Base-by-base conservation (phyloP, 306 rosid genomes). In the Abrus pulchellus region DNA sequence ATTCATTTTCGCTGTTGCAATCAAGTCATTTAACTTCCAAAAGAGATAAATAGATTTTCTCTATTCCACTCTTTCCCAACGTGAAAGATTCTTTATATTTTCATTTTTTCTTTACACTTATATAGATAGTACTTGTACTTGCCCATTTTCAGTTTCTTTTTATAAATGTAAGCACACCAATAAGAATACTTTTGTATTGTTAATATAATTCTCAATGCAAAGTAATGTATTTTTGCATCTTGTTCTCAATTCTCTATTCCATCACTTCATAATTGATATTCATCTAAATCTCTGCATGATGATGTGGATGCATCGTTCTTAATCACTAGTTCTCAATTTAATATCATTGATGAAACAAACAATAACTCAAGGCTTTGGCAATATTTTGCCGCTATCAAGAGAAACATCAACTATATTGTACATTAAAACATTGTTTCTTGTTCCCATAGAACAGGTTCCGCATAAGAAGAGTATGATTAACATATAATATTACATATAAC, bases 11-110 rank as follows among this genome's bases (percentile, higher is more conserved):
- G 83, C 83, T 7, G 49, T 68, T 60, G 83, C 79, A 29, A 87
- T 87, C 50, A 90, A 79, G 64, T 0, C 81, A 54, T 86, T 87
- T 12, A 90, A 90, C 85, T 90, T 90, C 83, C 91, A 87, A 80
- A 90, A 72, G 78, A 81, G 93, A 74, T 85, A 80, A 62, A 60
- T 61, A 4, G 41, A 34, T 63, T 36, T 20, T 20, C 20, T 20
- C 20, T 20, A 20, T 20, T 20, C 20, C 20, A 20, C 20, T 59
- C 57, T 64, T 33, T 27, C 44, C 7, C 3, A 14, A 6, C 8
- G 10, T 5, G 30, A 78, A 71, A 11, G 38, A 83, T 79, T 83
- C 54, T 74, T 79, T 67, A 9, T 56, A 29, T 59, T 66, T 72
- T 54, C 10, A 5, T 1, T 34, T 6, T 38, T 4, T 8, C 41